Base-by-base conservation (phyloP, 805 yeast species). In the Candida arabinofermentans region DNA sequence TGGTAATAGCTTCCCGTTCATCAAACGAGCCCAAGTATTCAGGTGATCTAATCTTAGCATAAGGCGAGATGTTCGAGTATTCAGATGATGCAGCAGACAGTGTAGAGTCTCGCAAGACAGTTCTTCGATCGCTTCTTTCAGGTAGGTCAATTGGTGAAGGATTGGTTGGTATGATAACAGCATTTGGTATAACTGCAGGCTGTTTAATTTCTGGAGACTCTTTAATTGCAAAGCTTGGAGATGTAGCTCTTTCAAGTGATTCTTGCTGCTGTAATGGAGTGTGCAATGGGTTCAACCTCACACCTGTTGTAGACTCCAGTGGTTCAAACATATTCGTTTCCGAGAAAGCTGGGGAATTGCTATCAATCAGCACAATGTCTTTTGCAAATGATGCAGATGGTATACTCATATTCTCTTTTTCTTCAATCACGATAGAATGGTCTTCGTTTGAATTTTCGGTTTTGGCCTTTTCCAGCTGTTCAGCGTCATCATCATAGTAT, bases 111-210 rank as follows among this genome's bases (percentile, higher is more conserved):
- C 48, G 47, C 23, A 36, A 9, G 7, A 40, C 24, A 3, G 45
- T 44, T 27, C 60, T 46, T 4, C 54, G 45, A 39, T 54, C 56
- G 36, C 53, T 57, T 40, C 64, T 49, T 37, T 51, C 53, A 5
- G 64, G 64, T n/a, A 58, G 42, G 24, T 50, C 51, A 17, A 51
- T 14, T 4, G 19, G 35, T 22, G 24, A 16, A 9, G 24, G 44
- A 22, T 31, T 29, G 13, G 22, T 14, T 10, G 48, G 43, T 23
- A 34, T 24, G n/a, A 19, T 8, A 2, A 36, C 39, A 13, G 45
- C 23, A 18, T 39, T 40, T 18, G 31, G 13, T 23, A 17, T 13
- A n/a, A 43, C 41, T 5, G 51, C 24, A 13, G 47, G 46, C 8
- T 46, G 19, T 18, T 36, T 38, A 21, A n/a, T 5, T 12, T 14